Base-by-base conservation (phyloP, 2,329 filamentous ascomycete genomes). In the Byssochlamys sp. region DNA sequence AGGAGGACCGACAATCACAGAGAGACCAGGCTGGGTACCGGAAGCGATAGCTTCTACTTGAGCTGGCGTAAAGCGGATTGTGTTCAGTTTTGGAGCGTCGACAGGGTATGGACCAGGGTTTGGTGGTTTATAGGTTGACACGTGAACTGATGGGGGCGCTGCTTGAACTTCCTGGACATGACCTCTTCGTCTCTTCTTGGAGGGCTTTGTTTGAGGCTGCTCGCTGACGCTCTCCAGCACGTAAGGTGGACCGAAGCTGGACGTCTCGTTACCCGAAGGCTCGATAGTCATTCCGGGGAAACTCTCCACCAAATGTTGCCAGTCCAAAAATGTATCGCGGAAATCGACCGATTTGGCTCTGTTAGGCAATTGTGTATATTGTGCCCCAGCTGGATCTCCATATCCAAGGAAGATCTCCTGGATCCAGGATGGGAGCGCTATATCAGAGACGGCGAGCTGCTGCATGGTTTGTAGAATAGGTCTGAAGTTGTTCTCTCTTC, bases 351-450 rank as follows among this genome's bases (percentile, higher is more conserved):
- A 89, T 66, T 85, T 84, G 61, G 95, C 79, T 58, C 86, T 83
- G 70, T 90, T 94, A 1, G 88, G 77, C 14, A 99, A 76, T 54
- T 90, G 86, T 61, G 89, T 90, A 75, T 95, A 96, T 25, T 85
- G 88, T 33, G 94, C 94, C 58, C 89, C 87, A 29, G 90, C 83
- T 58, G 94, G 92, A 72, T 99, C 91, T 52, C 94, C 94, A 71
- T 95, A 97, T 2, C 94, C 94, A n/a, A 99, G 78, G 72, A 97
- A 99, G 9, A 97, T 92, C 64, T 97, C 94, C 67, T 96, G 90
- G 50, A 99, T 80, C 94, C 94, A 99, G 1, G 86, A 83, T 12
- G 94, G 91, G 56, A 97, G 80, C 5, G 89, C 88, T 24, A 92
- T 86, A 65, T 95, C 89, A 0, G 91, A 91, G 33, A 95, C 79